These are phyloP conservation scores for Ascochyta fabae DNA, from an alignment of 2,329 filamentous ascomycete genomes.

Conservation along the genomic window DNA sequence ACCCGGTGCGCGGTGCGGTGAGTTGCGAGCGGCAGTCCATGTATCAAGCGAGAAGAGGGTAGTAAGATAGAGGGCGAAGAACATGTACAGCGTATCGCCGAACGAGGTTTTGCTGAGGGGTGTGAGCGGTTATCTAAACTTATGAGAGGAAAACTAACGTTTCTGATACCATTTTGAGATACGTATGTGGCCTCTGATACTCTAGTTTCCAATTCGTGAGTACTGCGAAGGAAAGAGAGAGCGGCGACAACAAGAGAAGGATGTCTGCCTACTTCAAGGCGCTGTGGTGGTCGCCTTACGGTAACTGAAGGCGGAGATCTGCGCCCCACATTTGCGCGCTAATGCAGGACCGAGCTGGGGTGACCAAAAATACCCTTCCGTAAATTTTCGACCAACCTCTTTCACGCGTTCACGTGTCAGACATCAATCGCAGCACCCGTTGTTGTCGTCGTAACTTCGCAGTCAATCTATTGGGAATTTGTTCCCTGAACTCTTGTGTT, in stretches of 20 bases:
- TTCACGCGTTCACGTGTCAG: slow-evolving; percentile 17
- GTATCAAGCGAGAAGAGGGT: slow-evolving; percentile 49
- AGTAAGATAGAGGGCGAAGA: slow-evolving; percentile 49
- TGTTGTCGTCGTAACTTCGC: not conserved
- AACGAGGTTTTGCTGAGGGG: slow-evolving; percentile 11
- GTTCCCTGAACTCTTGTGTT: not conserved
- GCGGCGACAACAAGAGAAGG: not conserved
- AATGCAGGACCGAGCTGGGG: slow-evolving; percentile 19
- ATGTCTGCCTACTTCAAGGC: not conserved
- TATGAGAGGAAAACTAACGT: not conserved
- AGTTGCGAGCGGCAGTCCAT: slow-evolving; percentile 43
- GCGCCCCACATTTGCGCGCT: slow-evolving; percentile 9
- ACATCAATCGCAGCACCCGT: not conserved
- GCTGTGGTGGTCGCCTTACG: slow-evolving; percentile 14
- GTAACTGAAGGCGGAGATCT: slow-evolving; percentile 1
- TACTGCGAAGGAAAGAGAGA: not conserved
- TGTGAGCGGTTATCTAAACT: slow-evolving; percentile 5
- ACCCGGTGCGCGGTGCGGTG: slow-evolving; percentile 38
- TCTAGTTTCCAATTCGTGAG: not conserved
- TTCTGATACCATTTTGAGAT: slow-evolving; percentile 5
- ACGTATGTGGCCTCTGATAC: no score
- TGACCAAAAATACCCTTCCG: slow-evolving; percentile 18
- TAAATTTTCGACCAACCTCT: slow-evolving; percentile 15
- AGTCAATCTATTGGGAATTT: not conserved
- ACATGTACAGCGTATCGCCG: slow-evolving; percentile 35